phyloP scores from a whole-genome alignment of 441 rosid genomes.

The Corymbia citriodora region DNA sequence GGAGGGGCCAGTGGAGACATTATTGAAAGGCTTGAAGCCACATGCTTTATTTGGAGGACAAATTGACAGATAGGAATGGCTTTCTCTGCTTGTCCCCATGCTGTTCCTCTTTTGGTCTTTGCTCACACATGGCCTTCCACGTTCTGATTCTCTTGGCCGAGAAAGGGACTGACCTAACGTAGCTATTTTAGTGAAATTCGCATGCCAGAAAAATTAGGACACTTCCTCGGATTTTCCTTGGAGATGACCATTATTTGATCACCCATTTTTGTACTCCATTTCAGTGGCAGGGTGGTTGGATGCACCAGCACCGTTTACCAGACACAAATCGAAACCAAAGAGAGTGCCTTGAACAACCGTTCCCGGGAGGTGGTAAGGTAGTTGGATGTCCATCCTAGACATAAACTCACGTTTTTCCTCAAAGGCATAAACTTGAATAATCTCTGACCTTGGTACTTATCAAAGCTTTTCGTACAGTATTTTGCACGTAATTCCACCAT shows the following conservation, averaged over 20 bases:
- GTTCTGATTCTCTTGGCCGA: background rate
- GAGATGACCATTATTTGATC: background rate
- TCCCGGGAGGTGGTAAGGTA: background rate
- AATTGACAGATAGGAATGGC: background rate
- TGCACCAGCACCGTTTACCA: background rate
- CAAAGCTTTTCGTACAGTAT: background rate
- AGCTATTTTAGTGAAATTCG: background rate
- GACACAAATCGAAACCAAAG: background rate
- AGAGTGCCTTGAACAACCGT: background rate
- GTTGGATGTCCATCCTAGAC: background rate
- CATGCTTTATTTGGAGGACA: background rate
- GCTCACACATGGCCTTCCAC: background rate
- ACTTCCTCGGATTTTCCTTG: background rate
- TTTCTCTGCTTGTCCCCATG: background rate
- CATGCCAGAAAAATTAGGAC: background rate
- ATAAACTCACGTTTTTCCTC: background rate
- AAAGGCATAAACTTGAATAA: background rate
- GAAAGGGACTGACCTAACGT: background rate
- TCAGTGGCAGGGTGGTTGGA: background rate
- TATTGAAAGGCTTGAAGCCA: background rate
- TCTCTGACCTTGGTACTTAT: background rate
- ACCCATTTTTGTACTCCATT: background rate
- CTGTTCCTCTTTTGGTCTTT: background rate
- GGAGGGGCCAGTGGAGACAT: background rate
- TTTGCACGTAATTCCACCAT: background rate